Evolutionary conservation across 2,329 filamentous ascomycete genomes (phyloP).

Genomic region (Trichoderma semiorbis): DNA sequence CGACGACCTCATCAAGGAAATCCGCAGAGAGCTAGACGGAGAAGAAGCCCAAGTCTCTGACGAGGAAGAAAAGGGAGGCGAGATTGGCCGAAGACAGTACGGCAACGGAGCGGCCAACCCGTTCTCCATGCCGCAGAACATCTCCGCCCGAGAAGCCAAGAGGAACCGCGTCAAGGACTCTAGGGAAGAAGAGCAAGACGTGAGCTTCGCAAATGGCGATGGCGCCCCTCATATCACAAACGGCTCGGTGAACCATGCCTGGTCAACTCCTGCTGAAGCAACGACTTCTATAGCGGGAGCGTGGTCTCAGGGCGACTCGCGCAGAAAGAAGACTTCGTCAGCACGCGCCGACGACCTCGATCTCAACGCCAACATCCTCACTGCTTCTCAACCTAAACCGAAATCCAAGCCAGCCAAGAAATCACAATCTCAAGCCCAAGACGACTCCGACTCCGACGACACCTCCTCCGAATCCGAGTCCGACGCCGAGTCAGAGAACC

Average conservation of each 20-base stretch:
- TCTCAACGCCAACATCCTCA: constrained; percentile 36
- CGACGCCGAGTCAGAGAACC: constrained; percentile 46
- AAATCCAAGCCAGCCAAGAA: constrained; percentile 24
- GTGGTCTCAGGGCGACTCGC: constrained; percentile 41
- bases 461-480: constrained; percentile 43
- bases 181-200: constrained; percentile 17
- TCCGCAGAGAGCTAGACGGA: constrained; percentile 70
- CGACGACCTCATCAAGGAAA: constrained; percentile 67
- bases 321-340: constrained; percentile 35
- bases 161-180: constrained; percentile 28
- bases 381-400: constrained; percentile 31
- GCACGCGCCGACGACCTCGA: constrained; percentile 39
- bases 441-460: constrained; percentile 29
- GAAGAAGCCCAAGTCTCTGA: constrained; percentile 49
- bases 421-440: constrained; percentile 4
- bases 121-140: constrained; percentile 27
- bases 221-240: constrained; percentile 23
- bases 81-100: constrained; percentile 68
- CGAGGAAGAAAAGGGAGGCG: constrained; percentile 50
- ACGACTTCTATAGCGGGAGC: constrained; percentile 34
- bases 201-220: constrained; percentile 26
- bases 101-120: constrained; percentile 45
- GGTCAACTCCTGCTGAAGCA: constrained; percentile 24
- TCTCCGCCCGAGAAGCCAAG: constrained; percentile 26
- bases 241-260: constrained; percentile 20